Percentiles rank a stretch among this genome's conserved stretches.
Conservation (phyloP, 1,284 basidiomycete species). For the Pseudozyma hubeiensis region DNA sequence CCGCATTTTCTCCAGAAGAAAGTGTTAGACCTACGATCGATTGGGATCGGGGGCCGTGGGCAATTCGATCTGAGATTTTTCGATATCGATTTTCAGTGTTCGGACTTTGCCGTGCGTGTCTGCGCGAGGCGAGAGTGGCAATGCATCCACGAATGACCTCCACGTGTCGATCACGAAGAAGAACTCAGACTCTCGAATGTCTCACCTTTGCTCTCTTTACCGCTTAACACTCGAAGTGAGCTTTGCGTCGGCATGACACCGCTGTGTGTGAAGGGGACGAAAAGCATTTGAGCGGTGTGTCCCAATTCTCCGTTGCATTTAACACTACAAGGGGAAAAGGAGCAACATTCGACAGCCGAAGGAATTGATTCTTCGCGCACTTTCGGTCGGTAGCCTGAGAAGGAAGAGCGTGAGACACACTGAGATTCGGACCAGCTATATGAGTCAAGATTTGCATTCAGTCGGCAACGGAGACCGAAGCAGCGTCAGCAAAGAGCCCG, state of each 20-base stretch:
- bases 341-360: too few relatives aligned
- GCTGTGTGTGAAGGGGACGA: too few relatives aligned
- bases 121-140: neutral
- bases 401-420: neutral
- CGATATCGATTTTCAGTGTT: too few relatives aligned
- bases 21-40: neutral
- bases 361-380: constrained; percentile 1
- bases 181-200: neutral
- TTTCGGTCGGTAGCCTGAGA: neutral
- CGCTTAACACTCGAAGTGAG: neutral
- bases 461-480: too few relatives aligned
- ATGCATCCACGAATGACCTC: constrained; percentile 8
- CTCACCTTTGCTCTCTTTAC: neutral
- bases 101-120: constrained; percentile 11
- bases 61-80: neutral
- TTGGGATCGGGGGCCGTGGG: neutral
- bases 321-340: too few relatives aligned
- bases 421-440: too few relatives aligned
- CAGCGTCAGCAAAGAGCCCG: neutral
- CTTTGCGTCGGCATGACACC: too few relatives aligned
- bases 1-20: neutral
- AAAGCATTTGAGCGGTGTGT: too few relatives aligned
- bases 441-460: too few relatives aligned
- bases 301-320: too few relatives aligned
- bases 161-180: constrained; percentile 37